Evolutionary conservation across 1,284 basidiomycete species (phyloP), one percentile per base, ranked within the genome.

Genomic region (Marasmius fiardii): DNA sequence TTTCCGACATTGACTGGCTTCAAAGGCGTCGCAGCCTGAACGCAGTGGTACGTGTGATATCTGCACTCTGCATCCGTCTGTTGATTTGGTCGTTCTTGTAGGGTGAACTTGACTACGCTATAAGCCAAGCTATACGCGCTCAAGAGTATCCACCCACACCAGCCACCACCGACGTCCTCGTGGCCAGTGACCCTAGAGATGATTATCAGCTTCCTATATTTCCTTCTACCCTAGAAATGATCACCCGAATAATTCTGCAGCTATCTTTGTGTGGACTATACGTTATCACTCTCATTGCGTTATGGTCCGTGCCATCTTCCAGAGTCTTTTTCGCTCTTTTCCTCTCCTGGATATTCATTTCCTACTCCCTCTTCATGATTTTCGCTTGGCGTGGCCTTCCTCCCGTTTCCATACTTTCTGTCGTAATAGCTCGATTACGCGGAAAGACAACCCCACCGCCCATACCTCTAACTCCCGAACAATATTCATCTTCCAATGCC

Each of bases 1-100:
- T 90, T 34, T 81, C 82, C 35, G 86, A 91, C 63, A 74, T 88
- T 55, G 86, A 88, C 64, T 92, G 89, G 89, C 71, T 90, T 23
- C 79, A 85, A 57, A 79, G 85, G 44, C 77, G 89, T 52, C 78
- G 87, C 55, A 89, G 83, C 66, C 70, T 86, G 26, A 84, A 81
- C 62, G 77, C 80, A 54, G 80, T 87, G 70, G 89, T 90, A 68
- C 64, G 85, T 72, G 53, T 51, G 58, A 58, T 56, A 58, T 62
- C 62, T 55, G 45, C 56, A 51, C 50, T 55, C 35, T 43, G 60
- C 48, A 52, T 37, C 35, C 34, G 47, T 52, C 50, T 54, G 34
- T 37, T 54, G 10, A 28, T 16, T 44, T 34, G 59, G 58, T 51
- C 64, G 11, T 41, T 31, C 28, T 31, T 31, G 10, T 41, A 90